A percentile compares a stretch with the other conserved stretches of the same genome.
Conservation (phyloP, 768 basidiomycete genomes). For the Mycena maculata region DNA sequence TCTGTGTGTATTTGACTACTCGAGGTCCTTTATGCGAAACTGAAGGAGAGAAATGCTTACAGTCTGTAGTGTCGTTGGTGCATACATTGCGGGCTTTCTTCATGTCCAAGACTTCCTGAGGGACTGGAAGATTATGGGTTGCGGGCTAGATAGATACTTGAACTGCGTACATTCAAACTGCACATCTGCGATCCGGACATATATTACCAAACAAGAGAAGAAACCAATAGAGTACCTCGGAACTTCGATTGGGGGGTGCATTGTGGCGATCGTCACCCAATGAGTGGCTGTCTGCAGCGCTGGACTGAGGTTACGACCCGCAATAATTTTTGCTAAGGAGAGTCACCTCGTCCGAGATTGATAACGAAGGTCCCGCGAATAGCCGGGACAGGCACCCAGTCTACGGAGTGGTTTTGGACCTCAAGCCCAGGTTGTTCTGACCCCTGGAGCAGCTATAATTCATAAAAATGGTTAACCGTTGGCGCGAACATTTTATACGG, state of each 20-base stretch:
- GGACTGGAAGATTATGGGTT: conserved; percentile 47
- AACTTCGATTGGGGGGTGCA: conserved; percentile 50
- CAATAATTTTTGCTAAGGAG: conserved; percentile 44
- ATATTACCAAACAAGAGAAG: conserved; percentile 63
- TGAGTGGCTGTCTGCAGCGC: conserved; percentile 3
- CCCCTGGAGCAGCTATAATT: conserved; percentile 60
- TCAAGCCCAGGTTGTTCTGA: conserved; percentile 67
- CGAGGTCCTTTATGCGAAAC: too few relatives aligned
- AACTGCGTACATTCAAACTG: conserved; percentile 10
- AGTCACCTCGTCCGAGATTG: conserved; percentile 67
- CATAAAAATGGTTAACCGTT: background rate
- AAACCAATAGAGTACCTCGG: conserved; percentile 69
- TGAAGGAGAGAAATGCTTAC: conserved; percentile 63
- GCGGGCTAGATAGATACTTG: background rate
- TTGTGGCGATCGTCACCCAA: background rate
- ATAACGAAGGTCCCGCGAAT: conserved; percentile 67
- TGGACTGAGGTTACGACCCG: background rate
- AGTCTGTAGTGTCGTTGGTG: conserved; percentile 50
- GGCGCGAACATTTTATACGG: background rate
- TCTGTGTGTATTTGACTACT: too few relatives aligned
- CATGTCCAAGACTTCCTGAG: conserved; percentile 57
- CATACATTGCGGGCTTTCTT: conserved; percentile 55
- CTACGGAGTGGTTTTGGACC: conserved; percentile 65
- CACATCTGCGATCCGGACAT: conserved; percentile 52
- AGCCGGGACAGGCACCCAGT: conserved; percentile 69